Percentiles rank a stretch among this genome's conserved stretches.
phyloP scores from a whole-genome alignment of 352 stramenopile genomes.

The Lagenidium sp. region DNA sequence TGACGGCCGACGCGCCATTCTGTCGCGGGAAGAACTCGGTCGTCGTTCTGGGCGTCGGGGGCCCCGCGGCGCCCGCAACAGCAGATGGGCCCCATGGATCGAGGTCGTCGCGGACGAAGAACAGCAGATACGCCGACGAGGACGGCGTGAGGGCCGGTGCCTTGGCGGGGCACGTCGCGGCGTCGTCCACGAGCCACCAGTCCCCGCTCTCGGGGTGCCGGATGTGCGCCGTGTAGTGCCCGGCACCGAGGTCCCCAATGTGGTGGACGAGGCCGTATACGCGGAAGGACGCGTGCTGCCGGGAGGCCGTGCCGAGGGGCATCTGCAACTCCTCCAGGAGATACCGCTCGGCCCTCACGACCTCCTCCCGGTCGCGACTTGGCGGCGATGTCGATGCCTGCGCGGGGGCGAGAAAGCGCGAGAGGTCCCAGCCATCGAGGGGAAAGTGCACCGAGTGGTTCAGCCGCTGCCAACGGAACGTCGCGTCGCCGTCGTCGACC shows the following conservation, averaged over 20 bases:
- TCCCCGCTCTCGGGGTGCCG: slow-evolving; percentile 22
- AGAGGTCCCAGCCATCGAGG: slow-evolving; percentile 79
- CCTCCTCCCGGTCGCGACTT: slow-evolving; percentile 8
- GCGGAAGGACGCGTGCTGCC: slow-evolving; percentile 64
- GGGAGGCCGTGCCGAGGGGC: slow-evolving; percentile 28
- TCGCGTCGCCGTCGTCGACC: slow-evolving; percentile 55
- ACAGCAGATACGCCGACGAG: slow-evolving; percentile 57
- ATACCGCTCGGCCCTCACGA: slow-evolving; percentile 19
- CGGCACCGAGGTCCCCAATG: slow-evolving; percentile 85
- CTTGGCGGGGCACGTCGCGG: slow-evolving; percentile 16
- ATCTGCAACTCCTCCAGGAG: slow-evolving; percentile 28
- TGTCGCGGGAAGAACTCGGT: slow-evolving; percentile 30
- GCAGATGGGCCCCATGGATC: too few species aligned
- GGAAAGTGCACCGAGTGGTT: slow-evolving; percentile 90
- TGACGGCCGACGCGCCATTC: slow-evolving; percentile 1
- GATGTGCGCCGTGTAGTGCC: slow-evolving; percentile 88
- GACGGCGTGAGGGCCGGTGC: slow-evolving; percentile 28
- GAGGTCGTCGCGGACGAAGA: slow-evolving; percentile 53
- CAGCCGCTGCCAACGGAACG: slow-evolving; percentile 66
- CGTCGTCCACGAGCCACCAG: slow-evolving; percentile 95
- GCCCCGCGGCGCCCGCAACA: too few species aligned
- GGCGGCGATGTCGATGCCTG: slow-evolving; percentile 3
- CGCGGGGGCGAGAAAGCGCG: slow-evolving; percentile 18
- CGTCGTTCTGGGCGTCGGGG: slow-evolving; percentile 1
- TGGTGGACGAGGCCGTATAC: slow-evolving; percentile 95